Base-by-base conservation (phyloP, 2,329 filamentous ascomycete genomes). In the Stagonosporopsis chrysanthemi region DNA sequence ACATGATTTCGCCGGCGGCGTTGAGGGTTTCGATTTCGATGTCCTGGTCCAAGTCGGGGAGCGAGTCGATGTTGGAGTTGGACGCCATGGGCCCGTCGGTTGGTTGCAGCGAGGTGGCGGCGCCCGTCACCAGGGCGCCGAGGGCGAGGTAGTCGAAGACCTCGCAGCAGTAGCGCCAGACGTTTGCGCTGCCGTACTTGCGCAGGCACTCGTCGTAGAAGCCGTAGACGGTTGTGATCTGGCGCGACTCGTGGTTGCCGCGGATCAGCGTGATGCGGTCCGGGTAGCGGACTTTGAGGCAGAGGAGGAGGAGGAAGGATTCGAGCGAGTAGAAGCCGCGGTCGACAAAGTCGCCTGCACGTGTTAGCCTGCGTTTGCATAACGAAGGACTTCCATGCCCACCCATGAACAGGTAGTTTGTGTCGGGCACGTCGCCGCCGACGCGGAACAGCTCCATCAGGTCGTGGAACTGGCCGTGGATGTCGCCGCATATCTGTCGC, bases 351-450 rank as follows among this genome's bases (percentile, higher is more conserved):
- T 99, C 94, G 75, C 94, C 90, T 92, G 63, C 23, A 3, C 7
- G 7, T 8, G 39, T 54, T 17, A 48, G 52, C 38, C 3, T 36
- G 22, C 12, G 15, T 2, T 15, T 28, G 14, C 17, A 4, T 3
- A 12, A 3, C 5, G 9, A 2, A 11, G 8, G n/a, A 11, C 3
- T n/a, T 6, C 12, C 2, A 17, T 15, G 23, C 24, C 4, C n/a
- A 91, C 89, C 93, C 92, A 97, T 97, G 80, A 97, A 97, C 3
- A 97, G 86, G 77, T 97, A 97, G 74, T 96, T 97, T 29, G 93
- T 97, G 72, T 97, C 94, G 38, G 93, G 93, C 4, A 96, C 91
- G 75, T 97, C 92, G 62, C 93, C 93, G 60, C 93, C 93, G 4
- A 97, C 93, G 50, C 92, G 87, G 75, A 97, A 97, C 6, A 97